phyloP scores from a whole-genome alignment of 2,329 filamentous ascomycete species.

The Akanthomyces uredinophilus region DNA sequence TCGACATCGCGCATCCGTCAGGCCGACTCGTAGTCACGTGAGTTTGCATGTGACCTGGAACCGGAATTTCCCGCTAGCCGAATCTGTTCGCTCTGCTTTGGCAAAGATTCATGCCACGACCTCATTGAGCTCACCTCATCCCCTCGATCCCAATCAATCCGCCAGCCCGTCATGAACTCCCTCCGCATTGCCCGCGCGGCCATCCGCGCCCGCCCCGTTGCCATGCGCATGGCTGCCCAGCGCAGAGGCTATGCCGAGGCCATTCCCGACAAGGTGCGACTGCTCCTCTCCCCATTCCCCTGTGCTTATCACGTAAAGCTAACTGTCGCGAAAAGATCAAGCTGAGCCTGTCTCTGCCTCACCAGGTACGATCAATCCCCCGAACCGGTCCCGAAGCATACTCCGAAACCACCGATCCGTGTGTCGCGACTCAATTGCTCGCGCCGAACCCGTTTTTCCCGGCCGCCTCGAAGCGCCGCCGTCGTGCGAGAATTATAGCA shows the following conservation, averaged over 20 bases:
- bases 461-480: constrained; percentile 11
- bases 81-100: constrained; percentile 35
- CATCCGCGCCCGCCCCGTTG: constrained; percentile 74
- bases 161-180: constrained; percentile 73
- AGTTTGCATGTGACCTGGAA: constrained; percentile 24
- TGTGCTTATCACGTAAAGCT: constrained; percentile 17
- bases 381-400: neutral
- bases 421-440: constrained; percentile 26
- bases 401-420: constrained; percentile 17
- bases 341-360: constrained; percentile 94
- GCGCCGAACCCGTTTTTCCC: constrained; percentile 9
- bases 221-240: constrained; percentile 70
- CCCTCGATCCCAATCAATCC: constrained; percentile 44
- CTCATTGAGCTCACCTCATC: constrained; percentile 37
- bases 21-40: constrained; percentile 25
- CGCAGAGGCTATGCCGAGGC: constrained; percentile 89
- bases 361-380: constrained; percentile 70
- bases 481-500: constrained; percentile 13
- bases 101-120: constrained; percentile 46
- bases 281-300: constrained; percentile 17
- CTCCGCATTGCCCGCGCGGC: constrained; percentile 87
- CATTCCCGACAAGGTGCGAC: constrained; percentile 67
- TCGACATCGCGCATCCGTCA: neutral
- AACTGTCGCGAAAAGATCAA: constrained; percentile 61
- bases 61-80: constrained; percentile 38